These are phyloP conservation scores for Wickerhamomyces subpelliculosus DNA, from an alignment of 805 yeast genomes.

Conservation along the genomic window DNA sequence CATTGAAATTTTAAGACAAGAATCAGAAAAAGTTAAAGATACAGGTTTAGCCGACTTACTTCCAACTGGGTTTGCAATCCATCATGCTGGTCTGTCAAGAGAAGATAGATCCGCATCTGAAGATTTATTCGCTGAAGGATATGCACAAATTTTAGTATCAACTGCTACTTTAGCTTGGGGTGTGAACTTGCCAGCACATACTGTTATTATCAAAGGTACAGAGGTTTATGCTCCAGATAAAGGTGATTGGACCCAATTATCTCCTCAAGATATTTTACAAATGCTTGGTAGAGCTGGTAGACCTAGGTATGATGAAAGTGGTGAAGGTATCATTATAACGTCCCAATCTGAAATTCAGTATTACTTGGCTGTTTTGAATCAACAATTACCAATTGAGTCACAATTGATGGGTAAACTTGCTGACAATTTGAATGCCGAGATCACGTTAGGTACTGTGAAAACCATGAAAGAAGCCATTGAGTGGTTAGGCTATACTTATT, in stretches of 20 bases:
- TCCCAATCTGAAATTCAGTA: conserved; percentile 80
- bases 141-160: conserved; percentile 74
- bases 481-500: conserved; percentile 78
- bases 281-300: conserved; percentile 99
- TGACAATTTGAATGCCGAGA: conserved; percentile 81
- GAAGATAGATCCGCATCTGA: conserved; percentile 74
- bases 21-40: conserved; percentile 50
- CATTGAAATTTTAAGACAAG: conserved; percentile 54
- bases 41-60: conserved; percentile 50
- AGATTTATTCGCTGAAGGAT: conserved; percentile 83
- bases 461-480: conserved; percentile 58
- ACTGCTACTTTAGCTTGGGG: conserved; percentile 98
- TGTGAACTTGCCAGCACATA: conserved; percentile 91
- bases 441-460: conserved; percentile 63
- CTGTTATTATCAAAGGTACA: conserved; percentile 90
- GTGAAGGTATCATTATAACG: conserved; percentile 92
- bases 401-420: conserved; percentile 66
- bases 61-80: conserved; percentile 76
- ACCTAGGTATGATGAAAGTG: conserved; percentile 86
- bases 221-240: conserved; percentile 87
- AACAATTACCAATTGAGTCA: conserved; percentile 89
- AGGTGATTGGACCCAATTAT: conserved; percentile 85
- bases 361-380: conserved; percentile 84
- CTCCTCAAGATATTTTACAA: conserved; percentile 91
- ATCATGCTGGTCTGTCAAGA: conserved; percentile 82